Evolutionary conservation across 257 asterid species (phyloP), one percentile per base, ranked within the genome.

Genomic region (Penstemon eatonii): DNA sequence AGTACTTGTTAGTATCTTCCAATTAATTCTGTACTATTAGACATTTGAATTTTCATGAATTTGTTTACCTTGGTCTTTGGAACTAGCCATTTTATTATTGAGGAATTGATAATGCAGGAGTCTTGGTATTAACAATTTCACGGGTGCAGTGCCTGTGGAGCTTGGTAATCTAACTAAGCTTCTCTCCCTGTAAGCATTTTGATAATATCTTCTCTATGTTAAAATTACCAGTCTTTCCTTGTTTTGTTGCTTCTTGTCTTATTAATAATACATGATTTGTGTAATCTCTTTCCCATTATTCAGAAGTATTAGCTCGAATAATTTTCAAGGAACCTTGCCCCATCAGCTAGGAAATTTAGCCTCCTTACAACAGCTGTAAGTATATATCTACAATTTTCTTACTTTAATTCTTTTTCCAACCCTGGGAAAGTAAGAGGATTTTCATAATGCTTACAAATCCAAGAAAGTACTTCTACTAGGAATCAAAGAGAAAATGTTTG

Each of bases 291-390:
- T 60, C 7, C 3, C 40, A 60, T 63, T 15, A 25, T 68, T 18
- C 84, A 87, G 90, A 75, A 82, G 90, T 65, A 73, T 87, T 64
- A 7, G 87, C 80, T 84, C 94, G 19, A 87, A 87, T 76, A 84
- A 77, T 69, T 76, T 87, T 44, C 57, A 73, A 59, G 94, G 90
- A 42, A 13, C 73, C 40, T 79, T 87, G 70, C 90, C 94, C 12
- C 46, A 70, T 1, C 76, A 76, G 54, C 64, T 84, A 1, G 82
- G 88, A 65, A 84, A 82, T 40, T 62, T 87, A 60, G 54, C 82
- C 39, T 76, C 85, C 63, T 77, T 87, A 76, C 70, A 70, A 56
- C 80, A 87, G 77, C 73, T 84, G 94, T 84, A 66, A 78, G 85
- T 42, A 56, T 11, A 40, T 9, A 6, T 42, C 38, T n/a, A 8